Evolutionary conservation across 1,284 basidiomycete species (phyloP).

Genomic region (Quambalaria eucalypti): DNA sequence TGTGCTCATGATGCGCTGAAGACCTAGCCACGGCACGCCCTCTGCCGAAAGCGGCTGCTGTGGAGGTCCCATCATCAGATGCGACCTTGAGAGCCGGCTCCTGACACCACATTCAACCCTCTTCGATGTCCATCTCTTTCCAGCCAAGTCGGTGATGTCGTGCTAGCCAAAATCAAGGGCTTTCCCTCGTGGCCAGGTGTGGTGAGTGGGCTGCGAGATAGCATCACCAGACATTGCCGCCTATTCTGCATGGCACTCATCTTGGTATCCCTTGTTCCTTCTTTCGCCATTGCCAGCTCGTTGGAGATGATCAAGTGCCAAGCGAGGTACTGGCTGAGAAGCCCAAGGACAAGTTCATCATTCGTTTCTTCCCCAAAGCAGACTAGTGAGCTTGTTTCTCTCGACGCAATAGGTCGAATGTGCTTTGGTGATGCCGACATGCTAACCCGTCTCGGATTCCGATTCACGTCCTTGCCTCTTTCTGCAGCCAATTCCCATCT

Average conservation of each 20-base stretch:
- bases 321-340: not conserved
- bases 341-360: slow-evolving; percentile 1
- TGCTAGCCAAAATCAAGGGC: slow-evolving; percentile 1
- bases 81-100: too few species aligned
- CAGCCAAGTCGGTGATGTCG: slow-evolving; percentile 1
- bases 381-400: not conserved
- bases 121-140: not conserved
- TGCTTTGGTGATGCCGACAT: not conserved
- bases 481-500: not conserved
- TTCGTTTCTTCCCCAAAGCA: slow-evolving; percentile 1
- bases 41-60: too few species aligned
- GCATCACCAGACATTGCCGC: not conserved
- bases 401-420: not conserved
- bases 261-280: not conserved
- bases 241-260: not conserved
- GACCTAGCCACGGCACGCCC: too few species aligned
- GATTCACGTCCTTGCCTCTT: too few species aligned
- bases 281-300: not conserved
- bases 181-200: not conserved
- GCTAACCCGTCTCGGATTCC: not conserved
- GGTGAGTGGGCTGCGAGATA: not conserved
- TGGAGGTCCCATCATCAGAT: too few species aligned
- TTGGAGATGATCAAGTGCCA: not conserved
- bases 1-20: too few species aligned
- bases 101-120: too few species aligned